Base-by-base conservation (phyloP, 2,329 filamentous ascomycete genomes). In the Ceratocystis destructans region DNA sequence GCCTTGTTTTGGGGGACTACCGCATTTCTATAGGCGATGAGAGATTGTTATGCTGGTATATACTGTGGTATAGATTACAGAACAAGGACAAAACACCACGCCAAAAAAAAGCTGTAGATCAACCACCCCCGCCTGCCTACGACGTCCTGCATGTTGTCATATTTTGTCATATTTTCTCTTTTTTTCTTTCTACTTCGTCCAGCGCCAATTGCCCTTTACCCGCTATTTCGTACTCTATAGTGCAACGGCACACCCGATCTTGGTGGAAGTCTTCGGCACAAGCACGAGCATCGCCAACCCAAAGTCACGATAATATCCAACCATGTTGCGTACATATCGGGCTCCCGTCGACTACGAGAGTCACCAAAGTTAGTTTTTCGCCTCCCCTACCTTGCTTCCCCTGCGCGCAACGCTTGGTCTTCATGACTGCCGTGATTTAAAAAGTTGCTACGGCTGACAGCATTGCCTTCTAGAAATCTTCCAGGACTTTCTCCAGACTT, bases 401-500 rank as follows among this genome's bases (percentile, higher is more conserved):
- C 68, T 64, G 66, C 70, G 63, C 62, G 55, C 57, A 25, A 50
- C 57, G 22, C 20, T 22, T 10, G 48, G 20, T 25, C 22, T 53
- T n/a, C 50, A 12, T 6, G 48, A n/a, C 20, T 46, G 63, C 46
- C 5, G 33, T 46, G 55, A 55, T 62, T 37, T 53, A 28, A 28
- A 25, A 17, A n/a, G 15, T 20, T 57, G 3, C 25, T 5, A 41
- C n/a, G 28, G 31, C 44, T 46, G 53, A 64, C 41, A 17, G n/a
- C 15, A 41, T 44, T n/a, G 67, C 44, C 45, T 64, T 65, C 59
- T 71, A 93, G 89, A 76, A 71, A 87, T 88, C 63, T 94, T 99
- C 76, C 87, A 96, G 77, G 86, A 88, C 73, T 99, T 99, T 75
- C 80, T 99, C 69, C 80, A 83, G 72, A 85, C 86, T 69, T 99